Base-by-base conservation (phyloP, 2,329 filamentous ascomycete species). In the Rutstroemia sp. region DNA sequence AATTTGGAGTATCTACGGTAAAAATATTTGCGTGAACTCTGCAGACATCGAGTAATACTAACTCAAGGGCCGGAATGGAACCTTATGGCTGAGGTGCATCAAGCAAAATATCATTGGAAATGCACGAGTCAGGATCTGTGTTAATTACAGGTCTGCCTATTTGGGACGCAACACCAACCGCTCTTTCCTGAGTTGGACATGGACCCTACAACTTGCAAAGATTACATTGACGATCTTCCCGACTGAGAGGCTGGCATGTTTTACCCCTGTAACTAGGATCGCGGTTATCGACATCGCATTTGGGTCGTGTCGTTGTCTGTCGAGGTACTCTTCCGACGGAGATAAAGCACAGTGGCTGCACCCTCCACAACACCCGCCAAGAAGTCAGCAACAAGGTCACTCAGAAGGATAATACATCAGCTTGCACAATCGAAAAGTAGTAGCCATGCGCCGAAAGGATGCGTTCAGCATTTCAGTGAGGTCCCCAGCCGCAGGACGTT, bases 151-250 rank as follows among this genome's bases (percentile, higher is more conserved):
- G 3, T 42, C 30, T 21, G 14, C 52, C 45, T 30, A 36, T 54
- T 49, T 50, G 14, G 36, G 36, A 49, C 27, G 38, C 45, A 30
- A 19, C 36, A 44, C 23, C 9, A 42, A 54, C 36, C 38, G 25
- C 40, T 23, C 23, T 54, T 54, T 34, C 52, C 52, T 21, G 30
- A 49, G 52, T 36, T 27, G 52, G 52, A 36, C 39, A 34, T 42
- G 5, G 27, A 54, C 36, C 45, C 52, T 49, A 27, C 45, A 34
- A 42, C 12, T n/a, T 25, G 36, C 30, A 54, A 36, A 54, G 40
- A 54, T 49, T 54, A 30, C 45, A 54, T 49, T 49, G 45, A 54
- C 48, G 52, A 54, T 54, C 52, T 54, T 54, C 52, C 45, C 17
- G 40, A 49, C 48, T 54, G 34, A 54, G 52, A 49, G 34, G 42